Evolutionary conservation across 2,329 filamentous ascomycete genomes (phyloP).

Genomic region (Fusarium agapanthi): DNA sequence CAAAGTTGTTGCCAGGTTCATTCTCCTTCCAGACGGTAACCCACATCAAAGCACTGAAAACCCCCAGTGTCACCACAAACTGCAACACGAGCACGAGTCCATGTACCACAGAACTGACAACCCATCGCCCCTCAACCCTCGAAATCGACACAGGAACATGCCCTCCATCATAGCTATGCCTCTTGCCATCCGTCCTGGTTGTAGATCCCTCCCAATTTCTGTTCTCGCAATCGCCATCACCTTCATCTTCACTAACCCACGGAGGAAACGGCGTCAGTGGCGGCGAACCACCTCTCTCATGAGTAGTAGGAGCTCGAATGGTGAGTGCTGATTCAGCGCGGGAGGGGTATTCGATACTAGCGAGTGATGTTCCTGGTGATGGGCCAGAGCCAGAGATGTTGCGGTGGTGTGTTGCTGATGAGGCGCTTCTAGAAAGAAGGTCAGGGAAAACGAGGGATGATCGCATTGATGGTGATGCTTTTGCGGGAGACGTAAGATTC

Average conservation of each 20-base stretch:
- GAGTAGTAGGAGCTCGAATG: conserved; percentile 18
- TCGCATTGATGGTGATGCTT: neutral
- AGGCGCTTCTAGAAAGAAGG: conserved; percentile 1
- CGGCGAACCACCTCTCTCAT: conserved; percentile 14
- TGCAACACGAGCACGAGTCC: conserved; percentile 42
- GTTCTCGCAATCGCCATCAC: conserved; percentile 22
- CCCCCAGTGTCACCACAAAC: conserved; percentile 33
- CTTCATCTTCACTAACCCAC: conserved; percentile 32
- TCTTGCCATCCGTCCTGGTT: neutral
- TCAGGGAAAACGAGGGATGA: conserved; percentile 20
- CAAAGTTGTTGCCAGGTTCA: conserved; percentile 35
- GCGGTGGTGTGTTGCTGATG: conserved; percentile 3
- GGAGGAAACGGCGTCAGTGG: conserved; percentile 44
- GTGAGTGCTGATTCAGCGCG: conserved; percentile 33
- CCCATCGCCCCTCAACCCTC: conserved; percentile 17
- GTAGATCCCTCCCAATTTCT: conserved; percentile 16
- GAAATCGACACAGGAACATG: conserved; percentile 2
- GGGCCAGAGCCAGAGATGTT: conserved; percentile 2
- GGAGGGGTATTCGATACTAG: conserved; percentile 19
- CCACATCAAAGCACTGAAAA: conserved; percentile 42
- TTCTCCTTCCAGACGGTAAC: conserved; percentile 39
- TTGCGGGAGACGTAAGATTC: conserved; percentile 16
- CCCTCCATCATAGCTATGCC: neutral
- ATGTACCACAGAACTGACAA: conserved; percentile 38
- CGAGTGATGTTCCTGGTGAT: conserved; percentile 9